These are phyloP conservation scores for Exobasidium cylindrosporum DNA, from an alignment of 1,284 basidiomycete species.

Conservation along the genomic window DNA sequence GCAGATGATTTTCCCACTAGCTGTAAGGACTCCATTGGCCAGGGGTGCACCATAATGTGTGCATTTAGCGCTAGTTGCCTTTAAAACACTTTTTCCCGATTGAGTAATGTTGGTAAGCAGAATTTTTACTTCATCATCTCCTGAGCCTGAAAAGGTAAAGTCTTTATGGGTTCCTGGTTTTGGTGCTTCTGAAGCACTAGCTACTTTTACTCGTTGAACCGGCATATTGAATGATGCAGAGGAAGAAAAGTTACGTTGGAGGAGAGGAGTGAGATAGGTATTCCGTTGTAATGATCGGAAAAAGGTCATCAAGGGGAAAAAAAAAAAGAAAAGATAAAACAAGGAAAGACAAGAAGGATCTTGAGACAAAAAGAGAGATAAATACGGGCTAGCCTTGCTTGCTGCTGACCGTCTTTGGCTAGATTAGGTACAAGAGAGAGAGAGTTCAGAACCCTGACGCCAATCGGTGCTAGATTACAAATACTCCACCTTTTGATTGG, in stretches of 20 bases:
- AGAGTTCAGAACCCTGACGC: no score
- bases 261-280: no score
- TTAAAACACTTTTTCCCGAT: constrained; percentile 59
- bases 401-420: no score
- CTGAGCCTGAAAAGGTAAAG: constrained; percentile 70
- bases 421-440: no score
- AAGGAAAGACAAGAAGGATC: no score
- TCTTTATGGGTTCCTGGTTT: constrained; percentile 65
- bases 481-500: no score
- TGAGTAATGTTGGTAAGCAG: constrained; percentile 58
- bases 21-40: constrained; percentile 76
- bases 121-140: constrained; percentile 61
- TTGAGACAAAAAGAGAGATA: no score
- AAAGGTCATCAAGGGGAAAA: no score
- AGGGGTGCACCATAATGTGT: constrained; percentile 81
- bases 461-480: no score
- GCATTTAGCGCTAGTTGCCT: constrained; percentile 79
- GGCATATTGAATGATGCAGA: constrained; percentile 10
- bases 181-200: constrained; percentile 13
- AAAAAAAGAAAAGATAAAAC: no score
- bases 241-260: not conserved
- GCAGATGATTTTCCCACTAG: constrained; percentile 73
- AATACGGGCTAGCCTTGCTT: no score
- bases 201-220: constrained; percentile 22
- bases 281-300: no score